These are phyloP conservation scores for Vinca major DNA, from an alignment of 305 asterid genomes.

Conservation along the genomic window DNA sequence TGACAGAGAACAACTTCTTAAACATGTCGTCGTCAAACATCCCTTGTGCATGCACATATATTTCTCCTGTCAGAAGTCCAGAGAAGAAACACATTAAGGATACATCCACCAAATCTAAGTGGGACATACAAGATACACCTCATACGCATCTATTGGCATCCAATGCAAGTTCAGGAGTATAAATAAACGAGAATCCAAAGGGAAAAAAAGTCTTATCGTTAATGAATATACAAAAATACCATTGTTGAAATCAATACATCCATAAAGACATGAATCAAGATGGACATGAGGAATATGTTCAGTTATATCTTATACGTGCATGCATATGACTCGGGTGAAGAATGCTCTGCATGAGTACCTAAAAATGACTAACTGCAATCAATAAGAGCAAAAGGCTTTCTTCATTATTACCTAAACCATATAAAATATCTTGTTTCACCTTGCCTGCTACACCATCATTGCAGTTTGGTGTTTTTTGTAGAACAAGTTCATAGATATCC, in stretches of 20 bases:
- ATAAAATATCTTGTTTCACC: constrained; percentile 96
- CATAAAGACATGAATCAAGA: constrained; percentile 1
- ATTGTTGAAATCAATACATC: not conserved
- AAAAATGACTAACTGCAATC: not conserved
- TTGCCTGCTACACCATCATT: constrained; percentile 51
- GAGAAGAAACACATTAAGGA: constrained; percentile 10
- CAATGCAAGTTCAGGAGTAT: not conserved
- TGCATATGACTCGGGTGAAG: too few species aligned
- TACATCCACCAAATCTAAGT: not conserved
- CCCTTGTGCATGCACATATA: constrained; percentile 75
- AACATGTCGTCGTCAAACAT: constrained; percentile 70
- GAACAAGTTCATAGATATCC: constrained; percentile 74
- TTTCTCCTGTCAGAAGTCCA: constrained; percentile 59
- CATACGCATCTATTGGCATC: not conserved
- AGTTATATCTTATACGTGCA: too few species aligned
- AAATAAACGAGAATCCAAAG: not conserved
- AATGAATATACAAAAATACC: not conserved
- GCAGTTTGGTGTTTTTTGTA: constrained; percentile 48
- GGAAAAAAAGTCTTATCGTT: too few species aligned
- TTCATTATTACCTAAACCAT: constrained; percentile 64
- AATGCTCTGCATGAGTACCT: not conserved
- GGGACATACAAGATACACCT: not conserved
- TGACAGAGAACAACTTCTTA: constrained; percentile 53
- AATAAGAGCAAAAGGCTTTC: constrained; percentile 14
- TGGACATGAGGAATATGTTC: not conserved